Percentiles rank a stretch among this genome's conserved stretches.
Evolutionary conservation across 106 monocot genomes (phyloP).

Genomic region (Allium cepa): DNA sequence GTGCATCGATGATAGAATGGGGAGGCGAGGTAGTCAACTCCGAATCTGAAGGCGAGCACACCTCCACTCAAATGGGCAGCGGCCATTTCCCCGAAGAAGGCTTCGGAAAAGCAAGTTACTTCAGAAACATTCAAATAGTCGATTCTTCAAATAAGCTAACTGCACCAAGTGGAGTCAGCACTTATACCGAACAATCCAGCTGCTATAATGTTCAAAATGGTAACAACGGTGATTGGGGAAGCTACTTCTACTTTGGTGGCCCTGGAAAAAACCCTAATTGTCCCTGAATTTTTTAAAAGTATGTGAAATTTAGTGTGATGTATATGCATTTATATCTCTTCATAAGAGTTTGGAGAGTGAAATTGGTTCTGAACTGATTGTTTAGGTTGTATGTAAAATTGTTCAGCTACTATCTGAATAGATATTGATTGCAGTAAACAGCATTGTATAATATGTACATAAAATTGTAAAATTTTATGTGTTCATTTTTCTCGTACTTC

Average conservation of each 20-base stretch:
- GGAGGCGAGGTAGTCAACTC: slow-evolving; percentile 83
- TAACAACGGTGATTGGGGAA: slow-evolving; percentile 66
- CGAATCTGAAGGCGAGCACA: slow-evolving; percentile 62
- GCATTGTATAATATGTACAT: too few species aligned
- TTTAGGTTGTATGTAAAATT: background rate
- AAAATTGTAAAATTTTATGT: background rate
- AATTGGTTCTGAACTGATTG: background rate
- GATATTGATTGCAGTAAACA: too few species aligned
- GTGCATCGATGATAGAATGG: slow-evolving; percentile 75
- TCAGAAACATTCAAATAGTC: slow-evolving; percentile 68
- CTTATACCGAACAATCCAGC: slow-evolving; percentile 55
- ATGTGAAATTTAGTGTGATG: slow-evolving; percentile 16
- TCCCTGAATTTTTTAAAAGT: slow-evolving; percentile 24
- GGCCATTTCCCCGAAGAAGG: slow-evolving; percentile 73
- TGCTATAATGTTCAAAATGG: slow-evolving; percentile 72
- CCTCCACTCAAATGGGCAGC: slow-evolving; percentile 77
- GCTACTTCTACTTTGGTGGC: slow-evolving; percentile 82
- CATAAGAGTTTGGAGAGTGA: slow-evolving; percentile 6
- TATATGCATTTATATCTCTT: slow-evolving; percentile 11
- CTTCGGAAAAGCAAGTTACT: slow-evolving; percentile 72
- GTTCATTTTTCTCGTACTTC: background rate
- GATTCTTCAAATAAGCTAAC: slow-evolving; percentile 63
- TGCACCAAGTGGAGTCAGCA: slow-evolving; percentile 38
- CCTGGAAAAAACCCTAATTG: slow-evolving; percentile 73
- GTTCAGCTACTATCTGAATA: background rate